Conservation (phyloP, 345 rosid genomes). For the Gossypium arboreum region DNA sequence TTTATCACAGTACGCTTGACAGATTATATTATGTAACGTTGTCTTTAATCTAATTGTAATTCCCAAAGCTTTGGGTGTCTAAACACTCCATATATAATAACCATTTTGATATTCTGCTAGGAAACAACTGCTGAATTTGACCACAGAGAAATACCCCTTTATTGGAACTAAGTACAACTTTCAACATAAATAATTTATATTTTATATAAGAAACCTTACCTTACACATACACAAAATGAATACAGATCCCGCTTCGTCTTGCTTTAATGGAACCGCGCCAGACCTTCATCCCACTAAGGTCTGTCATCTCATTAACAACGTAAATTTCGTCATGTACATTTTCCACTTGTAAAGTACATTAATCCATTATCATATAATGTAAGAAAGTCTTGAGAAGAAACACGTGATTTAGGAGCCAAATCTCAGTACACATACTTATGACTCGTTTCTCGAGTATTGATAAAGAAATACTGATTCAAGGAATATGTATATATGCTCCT, state of each 20-base stretch:
- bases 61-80: constrained; percentile 27
- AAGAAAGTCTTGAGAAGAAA: too few relatives aligned
- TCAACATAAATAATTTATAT: background rate
- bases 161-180: background rate
- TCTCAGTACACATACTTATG: too few relatives aligned
- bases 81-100: constrained; percentile 14
- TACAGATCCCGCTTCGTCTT: background rate
- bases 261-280: too few relatives aligned
- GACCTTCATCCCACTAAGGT: too few relatives aligned
- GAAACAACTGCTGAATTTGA: constrained; percentile 7
- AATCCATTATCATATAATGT: too few relatives aligned
- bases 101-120: background rate
- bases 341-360: too few relatives aligned
- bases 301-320: too few relatives aligned
- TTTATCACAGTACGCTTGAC: constrained; percentile 19
- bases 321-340: too few relatives aligned
- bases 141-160: background rate
- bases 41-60: constrained; percentile 6
- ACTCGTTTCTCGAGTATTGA: too few relatives aligned
- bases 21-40: constrained; percentile 3
- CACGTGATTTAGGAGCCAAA: too few relatives aligned
- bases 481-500: too few relatives aligned
- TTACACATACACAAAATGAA: background rate
- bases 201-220: background rate
- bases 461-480: too few relatives aligned